A percentile compares a stretch with the other conserved stretches of the same genome.
These are phyloP conservation scores for Epichloe hybrida DNA, from an alignment of 2,329 filamentous ascomycete species.

Conservation along the genomic window DNA sequence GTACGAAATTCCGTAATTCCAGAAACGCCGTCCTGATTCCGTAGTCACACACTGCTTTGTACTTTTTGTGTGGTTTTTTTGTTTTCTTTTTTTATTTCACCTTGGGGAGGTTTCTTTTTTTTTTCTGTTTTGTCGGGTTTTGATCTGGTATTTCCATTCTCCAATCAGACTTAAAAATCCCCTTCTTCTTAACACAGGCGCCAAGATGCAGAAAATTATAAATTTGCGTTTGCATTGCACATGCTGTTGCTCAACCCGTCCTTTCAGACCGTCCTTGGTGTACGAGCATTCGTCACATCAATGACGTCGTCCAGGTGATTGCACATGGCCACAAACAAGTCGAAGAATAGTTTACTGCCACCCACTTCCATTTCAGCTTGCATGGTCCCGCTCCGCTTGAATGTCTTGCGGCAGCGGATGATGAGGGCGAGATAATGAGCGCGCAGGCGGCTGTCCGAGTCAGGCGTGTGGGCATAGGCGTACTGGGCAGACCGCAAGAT, in stretches of 20 bases:
- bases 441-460: slow-evolving; percentile 82
- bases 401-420: slow-evolving; percentile 92
- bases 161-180: neutral
- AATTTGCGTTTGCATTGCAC: slow-evolving; percentile 5
- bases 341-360: slow-evolving; percentile 85
- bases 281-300: slow-evolving; percentile 61
- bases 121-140: slow-evolving; percentile 5
- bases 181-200: neutral
- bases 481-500: slow-evolving; percentile 89
- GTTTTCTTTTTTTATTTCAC: slow-evolving; percentile 8
- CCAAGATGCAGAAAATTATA: slow-evolving; percentile 9
- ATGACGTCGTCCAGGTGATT: slow-evolving; percentile 96
- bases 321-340: slow-evolving; percentile 95
- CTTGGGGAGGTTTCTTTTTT: slow-evolving; percentile 6
- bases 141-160: slow-evolving; percentile 10
- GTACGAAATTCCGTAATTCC: slow-evolving; percentile 17
- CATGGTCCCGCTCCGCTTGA: slow-evolving; percentile 97
- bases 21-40: slow-evolving; percentile 16
- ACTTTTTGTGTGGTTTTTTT: slow-evolving; percentile 8
- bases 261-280: slow-evolving; percentile 42
- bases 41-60: slow-evolving; percentile 4
- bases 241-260: slow-evolving; percentile 3
- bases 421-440: slow-evolving; percentile 96
- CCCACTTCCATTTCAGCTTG: slow-evolving; percentile 96
- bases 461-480: slow-evolving; percentile 88